Evolutionary conservation across 257 asterid species (phyloP), one percentile per base, ranked within the genome.

Genomic region (Solanum chilense): DNA sequence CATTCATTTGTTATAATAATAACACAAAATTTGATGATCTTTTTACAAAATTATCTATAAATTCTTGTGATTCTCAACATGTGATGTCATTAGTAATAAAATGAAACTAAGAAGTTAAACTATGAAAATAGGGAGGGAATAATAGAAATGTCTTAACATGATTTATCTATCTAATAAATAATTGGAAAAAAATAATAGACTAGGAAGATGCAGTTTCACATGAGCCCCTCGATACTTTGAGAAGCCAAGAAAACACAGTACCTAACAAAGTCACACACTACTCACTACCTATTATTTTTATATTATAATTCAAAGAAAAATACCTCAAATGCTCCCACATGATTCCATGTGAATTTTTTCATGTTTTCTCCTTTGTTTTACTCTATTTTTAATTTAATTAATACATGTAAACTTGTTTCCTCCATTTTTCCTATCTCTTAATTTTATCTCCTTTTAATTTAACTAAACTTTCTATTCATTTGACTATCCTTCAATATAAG

Each of bases 141-240:
- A 56, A 56, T 20, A 7, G 66, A 58, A 58, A 64, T 6, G 56
- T 77, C 56, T 10, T 80, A 80, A 18, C 82, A 33, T 45, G 3
- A 33, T 42, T 42, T 86, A 82, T 90, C 92, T 90, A 87, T 90
- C 93, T 69, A 89, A 91, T 91, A 87, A 58, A 56, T 58, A 87
- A 89, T 23, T 86, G 29, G 12, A 45, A 52, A 52, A 52, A 16
- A 52, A 16, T 9, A 23, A 68, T 68, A 12, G 56, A 16, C 35
- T 20, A 78, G 90, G 91, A 85, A 90, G 93, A 62, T 82, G 91
- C 85, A 21, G 76, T 44, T 86, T 91, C 96, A 94, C 98, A 92
- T 93, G 96, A 91, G 87, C 80, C 90, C 91, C 92, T 29, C 41
- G 11, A 25, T 3, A 81, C 31, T 81, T 81, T 49, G 85, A 81